These are phyloP conservation scores for Hericium rajendrae DNA, from an alignment of 768 basidiomycete species.

Conservation along the genomic window DNA sequence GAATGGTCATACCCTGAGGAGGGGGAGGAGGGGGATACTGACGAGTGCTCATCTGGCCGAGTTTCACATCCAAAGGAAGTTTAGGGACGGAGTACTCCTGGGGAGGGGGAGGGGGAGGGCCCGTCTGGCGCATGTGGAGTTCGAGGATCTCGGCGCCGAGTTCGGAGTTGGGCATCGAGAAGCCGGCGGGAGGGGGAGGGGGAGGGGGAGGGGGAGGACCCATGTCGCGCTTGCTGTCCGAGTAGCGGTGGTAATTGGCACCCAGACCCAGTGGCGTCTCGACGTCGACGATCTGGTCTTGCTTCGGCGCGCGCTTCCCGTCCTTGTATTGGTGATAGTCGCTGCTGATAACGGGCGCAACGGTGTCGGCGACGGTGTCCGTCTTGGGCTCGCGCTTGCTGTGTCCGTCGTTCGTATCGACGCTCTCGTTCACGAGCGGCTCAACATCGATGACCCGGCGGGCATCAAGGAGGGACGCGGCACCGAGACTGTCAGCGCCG, in stretches of 20 bases:
- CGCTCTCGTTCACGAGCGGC: no score
- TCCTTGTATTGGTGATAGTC: no score
- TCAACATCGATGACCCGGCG: neutral
- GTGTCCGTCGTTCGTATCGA: neutral
- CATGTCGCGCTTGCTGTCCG: neutral
- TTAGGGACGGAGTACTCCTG: neutral
- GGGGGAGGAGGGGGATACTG: neutral
- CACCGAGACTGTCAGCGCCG: neutral
- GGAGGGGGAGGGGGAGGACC: neutral
- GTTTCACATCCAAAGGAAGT: neutral
- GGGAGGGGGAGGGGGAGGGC: neutral
- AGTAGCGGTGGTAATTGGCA: neutral
- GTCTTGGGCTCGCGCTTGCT: neutral
- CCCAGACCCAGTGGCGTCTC: neutral
- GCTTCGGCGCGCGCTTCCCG: neutral
- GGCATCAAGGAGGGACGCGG: neutral
- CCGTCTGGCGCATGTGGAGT: neutral
- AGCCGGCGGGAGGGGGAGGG: neutral
- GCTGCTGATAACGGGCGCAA: no score
- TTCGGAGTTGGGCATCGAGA: no score
- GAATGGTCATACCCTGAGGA: neutral
- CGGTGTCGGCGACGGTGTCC: neutral
- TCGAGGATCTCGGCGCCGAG: no score
- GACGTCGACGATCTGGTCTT: neutral
- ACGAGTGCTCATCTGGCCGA: no score